A percentile compares a stretch with the other conserved stretches of the same genome.
Evolutionary conservation across 768 basidiomycete species (phyloP).

Genomic region (Rhodotorula kratochvilovae): DNA sequence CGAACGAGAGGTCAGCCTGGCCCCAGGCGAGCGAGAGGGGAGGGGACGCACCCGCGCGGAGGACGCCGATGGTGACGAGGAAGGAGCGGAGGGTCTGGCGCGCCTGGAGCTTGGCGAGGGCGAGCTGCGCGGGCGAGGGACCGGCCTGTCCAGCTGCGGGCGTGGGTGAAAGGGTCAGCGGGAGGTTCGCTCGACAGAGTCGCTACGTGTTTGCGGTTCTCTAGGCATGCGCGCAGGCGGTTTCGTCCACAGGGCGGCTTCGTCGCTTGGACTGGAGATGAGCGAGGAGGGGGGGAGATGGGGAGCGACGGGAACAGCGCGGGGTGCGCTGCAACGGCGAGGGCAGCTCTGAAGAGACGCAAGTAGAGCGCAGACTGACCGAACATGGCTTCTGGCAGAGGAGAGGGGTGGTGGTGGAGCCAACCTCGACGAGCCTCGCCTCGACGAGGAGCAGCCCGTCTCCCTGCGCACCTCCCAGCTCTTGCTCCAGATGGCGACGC

Average conservation of each 20-base stretch:
- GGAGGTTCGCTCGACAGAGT: too few relatives aligned
- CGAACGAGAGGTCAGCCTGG: too few relatives aligned
- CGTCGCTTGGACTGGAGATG: too few relatives aligned
- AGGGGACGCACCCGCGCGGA: constrained; percentile 14
- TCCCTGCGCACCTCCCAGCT: too few relatives aligned
- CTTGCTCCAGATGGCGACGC: constrained; percentile 44
- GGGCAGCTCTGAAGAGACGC: too few relatives aligned
- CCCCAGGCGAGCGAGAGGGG: too few relatives aligned
- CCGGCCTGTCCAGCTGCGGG: not conserved
- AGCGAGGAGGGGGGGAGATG: not conserved
- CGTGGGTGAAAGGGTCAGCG: not conserved
- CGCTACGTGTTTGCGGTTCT: too few relatives aligned
- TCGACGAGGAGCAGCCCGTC: too few relatives aligned
- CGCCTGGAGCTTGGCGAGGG: constrained; percentile 13
- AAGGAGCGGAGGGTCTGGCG: constrained; percentile 13
- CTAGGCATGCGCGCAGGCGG: too few relatives aligned
- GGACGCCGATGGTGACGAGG: constrained; percentile 16
- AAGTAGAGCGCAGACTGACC: not conserved
- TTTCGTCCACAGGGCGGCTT: too few relatives aligned
- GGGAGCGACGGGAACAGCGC: too few relatives aligned
- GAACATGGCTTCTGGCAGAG: constrained; percentile 13
- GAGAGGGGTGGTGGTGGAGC: not conserved
- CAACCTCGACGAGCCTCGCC: not conserved
- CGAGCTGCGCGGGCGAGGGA: constrained; percentile 30
- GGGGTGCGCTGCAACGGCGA: too few relatives aligned